Percentiles rank a stretch among this genome's conserved stretches.
phyloP scores from a whole-genome alignment of 2,329 filamentous ascomycete species.

The Magnaporthiopsis rhizophila region DNA sequence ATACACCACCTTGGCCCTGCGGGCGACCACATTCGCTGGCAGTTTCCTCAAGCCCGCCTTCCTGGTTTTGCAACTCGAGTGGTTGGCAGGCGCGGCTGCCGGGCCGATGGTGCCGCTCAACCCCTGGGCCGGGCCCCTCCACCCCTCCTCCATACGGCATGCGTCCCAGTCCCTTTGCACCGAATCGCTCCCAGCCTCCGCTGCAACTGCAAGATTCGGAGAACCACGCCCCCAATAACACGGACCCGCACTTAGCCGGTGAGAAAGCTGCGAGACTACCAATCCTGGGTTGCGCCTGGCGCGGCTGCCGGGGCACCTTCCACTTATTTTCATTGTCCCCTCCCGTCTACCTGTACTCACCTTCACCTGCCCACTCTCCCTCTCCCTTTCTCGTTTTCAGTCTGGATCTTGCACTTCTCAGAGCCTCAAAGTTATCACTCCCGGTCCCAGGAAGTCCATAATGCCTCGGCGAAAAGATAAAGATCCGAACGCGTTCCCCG shows the following conservation, averaged over 20 bases:
- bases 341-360: no score
- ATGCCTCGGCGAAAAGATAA: constrained; percentile 5
- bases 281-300: not conserved
- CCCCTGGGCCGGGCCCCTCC: no score
- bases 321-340: no score
- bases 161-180: not conserved
- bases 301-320: not conserved
- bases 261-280: not conserved
- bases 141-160: not conserved
- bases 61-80: not conserved
- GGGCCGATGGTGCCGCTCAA: not conserved
- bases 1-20: no score
- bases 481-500: constrained; percentile 26
- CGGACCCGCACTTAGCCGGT: not conserved
- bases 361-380: no score
- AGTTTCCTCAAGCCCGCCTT: not conserved
- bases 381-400: not conserved
- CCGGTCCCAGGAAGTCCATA: not conserved
- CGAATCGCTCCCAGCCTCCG: no score
- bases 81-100: not conserved
- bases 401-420: not conserved
- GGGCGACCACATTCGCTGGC: not conserved
- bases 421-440: not conserved
- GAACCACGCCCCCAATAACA: not conserved
- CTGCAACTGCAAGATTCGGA: not conserved